Evolutionary conservation across 179 eudicot genomes (phyloP).

Genomic region (Pouteria campechiana): DNA sequence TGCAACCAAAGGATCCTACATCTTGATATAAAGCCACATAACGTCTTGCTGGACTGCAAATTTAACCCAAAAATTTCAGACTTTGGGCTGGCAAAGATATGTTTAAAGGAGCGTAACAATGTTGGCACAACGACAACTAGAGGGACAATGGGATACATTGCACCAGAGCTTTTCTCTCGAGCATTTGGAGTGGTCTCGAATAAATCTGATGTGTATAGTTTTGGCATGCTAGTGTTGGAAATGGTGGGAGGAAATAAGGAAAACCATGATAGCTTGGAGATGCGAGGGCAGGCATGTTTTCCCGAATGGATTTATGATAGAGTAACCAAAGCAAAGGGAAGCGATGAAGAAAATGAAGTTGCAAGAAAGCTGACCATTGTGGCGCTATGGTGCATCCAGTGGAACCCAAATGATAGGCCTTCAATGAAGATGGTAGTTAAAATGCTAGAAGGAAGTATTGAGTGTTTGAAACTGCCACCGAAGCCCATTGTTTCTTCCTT

Average conservation of each 20-base stretch:
- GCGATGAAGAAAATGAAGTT: no score
- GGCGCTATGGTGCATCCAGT: background rate
- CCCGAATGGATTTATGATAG: no score
- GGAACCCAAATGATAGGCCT: background rate
- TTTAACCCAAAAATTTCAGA: constrained; percentile 6
- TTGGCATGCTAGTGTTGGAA: constrained; percentile 7
- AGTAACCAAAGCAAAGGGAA: no score
- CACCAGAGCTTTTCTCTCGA: constrained; percentile 2
- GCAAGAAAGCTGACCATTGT: background rate
- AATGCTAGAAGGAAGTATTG: background rate
- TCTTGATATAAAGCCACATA: constrained; percentile 12
- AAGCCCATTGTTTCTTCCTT: background rate
- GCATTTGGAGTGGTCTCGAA: constrained; percentile 4
- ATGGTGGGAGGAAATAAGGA: constrained; percentile 7
- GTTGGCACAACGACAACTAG: background rate
- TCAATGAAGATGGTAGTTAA: no score
- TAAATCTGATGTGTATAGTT: constrained; percentile 15
- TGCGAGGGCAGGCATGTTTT: no score
- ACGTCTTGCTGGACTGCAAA: constrained; percentile 4
- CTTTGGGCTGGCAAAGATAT: constrained; percentile 12
- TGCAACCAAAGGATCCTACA: constrained; percentile 7
- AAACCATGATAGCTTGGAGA: no score
- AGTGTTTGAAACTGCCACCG: background rate
- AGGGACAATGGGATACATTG: constrained; percentile 9
- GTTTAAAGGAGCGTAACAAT: constrained; percentile 2